These are phyloP conservation scores for Candida montana DNA, from an alignment of 805 yeast genomes.

Conservation along the genomic window DNA sequence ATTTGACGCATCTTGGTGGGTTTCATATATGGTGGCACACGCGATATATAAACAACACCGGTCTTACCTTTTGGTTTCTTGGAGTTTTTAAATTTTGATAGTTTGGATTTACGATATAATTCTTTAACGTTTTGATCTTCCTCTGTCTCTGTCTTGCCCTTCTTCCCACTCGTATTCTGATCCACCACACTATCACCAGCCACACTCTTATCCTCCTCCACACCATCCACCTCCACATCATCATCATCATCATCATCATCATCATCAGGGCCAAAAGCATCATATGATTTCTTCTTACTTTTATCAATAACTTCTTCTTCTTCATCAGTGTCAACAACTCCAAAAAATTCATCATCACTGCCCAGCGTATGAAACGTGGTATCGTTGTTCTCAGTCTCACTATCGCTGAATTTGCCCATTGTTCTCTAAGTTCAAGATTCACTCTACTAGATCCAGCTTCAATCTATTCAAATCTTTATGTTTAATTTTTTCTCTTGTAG, in stretches of 20 bases:
- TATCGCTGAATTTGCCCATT: constrained; percentile 22
- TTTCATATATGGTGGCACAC: constrained; percentile 95
- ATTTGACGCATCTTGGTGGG: constrained; percentile 86
- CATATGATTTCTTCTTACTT: too few species aligned
- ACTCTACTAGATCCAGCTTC: too few species aligned
- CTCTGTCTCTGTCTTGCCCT: constrained; percentile 9
- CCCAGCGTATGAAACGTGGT: constrained; percentile 10
- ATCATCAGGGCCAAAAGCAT: too few species aligned
- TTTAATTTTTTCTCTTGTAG: neutral
- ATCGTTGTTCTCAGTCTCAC: constrained; percentile 3
- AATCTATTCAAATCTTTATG: too few species aligned
- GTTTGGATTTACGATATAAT: constrained; percentile 51
- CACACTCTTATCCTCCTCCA: too few species aligned
- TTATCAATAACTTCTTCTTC: constrained; percentile 17
- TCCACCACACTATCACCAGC: too few species aligned
- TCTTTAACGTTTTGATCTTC: constrained; percentile 28
- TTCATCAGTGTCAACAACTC: constrained; percentile 14
- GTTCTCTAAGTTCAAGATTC: too few species aligned
- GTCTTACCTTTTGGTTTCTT: constrained; percentile 57
- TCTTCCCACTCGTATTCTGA: constrained; percentile 14
- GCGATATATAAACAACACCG: constrained; percentile 90
- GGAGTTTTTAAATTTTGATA: constrained; percentile 47
- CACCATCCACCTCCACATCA: too few species aligned
- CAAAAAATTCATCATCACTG: constrained; percentile 24
- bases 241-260: too few species aligned